Evolutionary conservation across 495 filamentous ascomycete genomes (phyloP), one percentile per base, ranked within the genome.

Genomic region (Lasiosphaeris hirsuta): DNA sequence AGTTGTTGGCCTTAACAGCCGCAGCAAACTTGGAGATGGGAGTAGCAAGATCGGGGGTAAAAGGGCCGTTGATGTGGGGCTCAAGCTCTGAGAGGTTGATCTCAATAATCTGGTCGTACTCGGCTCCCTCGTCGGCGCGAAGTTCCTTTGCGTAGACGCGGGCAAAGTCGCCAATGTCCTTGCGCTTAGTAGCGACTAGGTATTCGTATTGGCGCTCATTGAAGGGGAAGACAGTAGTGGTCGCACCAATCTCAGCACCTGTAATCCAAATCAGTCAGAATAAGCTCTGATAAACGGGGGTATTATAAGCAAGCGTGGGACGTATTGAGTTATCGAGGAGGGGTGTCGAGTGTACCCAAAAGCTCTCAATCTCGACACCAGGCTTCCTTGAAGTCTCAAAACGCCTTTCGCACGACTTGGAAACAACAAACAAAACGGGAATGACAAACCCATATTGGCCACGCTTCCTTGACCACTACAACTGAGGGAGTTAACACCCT

Each of bases 11-110:
- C 82, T 93, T 88, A 60, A 93, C 94, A 64, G 94, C 90, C 72
- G 92, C 86, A 74, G 90, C 90, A 78, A 97, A 97, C 80, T 97
- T 89, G 74, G 92, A 96, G 77, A 98, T 91, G 15, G 94, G 94
- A 41, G 94, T 97, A 44, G 92, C 92, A 74, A 98, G 86, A 86
- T 98, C 94, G 58, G 94, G 94, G n/a, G 94, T 98, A 85, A 98
- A 98, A 53, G 94, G 94, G 64, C 94, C 94, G 80, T 98, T 98
- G 80, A 98, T 90, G 75, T 98, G 90, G 38, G 94, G 94, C 82
- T 98, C 94, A 44, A 98, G 87, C 75, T 94, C 88, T 51, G 81
- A 86, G 38, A 98, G 84, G 80, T 98, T 92, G 77, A 98, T 86
- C 79, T 97, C 93, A 64, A 98, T 85, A 61, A 97, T 76, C 78